A percentile compares a stretch with the other conserved stretches of the same genome.
Conservation (phyloP, 2,329 filamentous ascomycete species). For the Aspergillus oerlinghausenensis region DNA sequence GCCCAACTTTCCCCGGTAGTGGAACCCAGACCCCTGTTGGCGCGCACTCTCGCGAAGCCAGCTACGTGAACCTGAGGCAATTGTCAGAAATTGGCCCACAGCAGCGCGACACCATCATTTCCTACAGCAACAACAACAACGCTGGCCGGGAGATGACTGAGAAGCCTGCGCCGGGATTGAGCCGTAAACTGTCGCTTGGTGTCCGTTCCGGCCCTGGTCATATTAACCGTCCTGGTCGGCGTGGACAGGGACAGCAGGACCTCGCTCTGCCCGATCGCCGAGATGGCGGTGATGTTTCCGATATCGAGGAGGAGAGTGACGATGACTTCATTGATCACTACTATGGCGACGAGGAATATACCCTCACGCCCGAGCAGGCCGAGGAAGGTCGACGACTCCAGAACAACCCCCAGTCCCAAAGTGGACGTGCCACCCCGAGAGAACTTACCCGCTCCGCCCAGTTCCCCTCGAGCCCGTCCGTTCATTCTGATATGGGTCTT, state of each 20-base stretch:
- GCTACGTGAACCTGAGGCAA: conserved; percentile 26
- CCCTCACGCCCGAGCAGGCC: conserved; percentile 30
- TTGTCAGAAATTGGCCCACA: conserved; percentile 33
- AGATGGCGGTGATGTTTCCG: conserved; percentile 26
- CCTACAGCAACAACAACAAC: conserved; percentile 34
- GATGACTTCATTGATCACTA: conserved; percentile 34
- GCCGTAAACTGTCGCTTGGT: conserved; percentile 37
- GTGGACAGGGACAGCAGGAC: conserved; percentile 22
- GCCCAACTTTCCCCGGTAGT: conserved; percentile 21
- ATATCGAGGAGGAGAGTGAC: conserved; percentile 32
- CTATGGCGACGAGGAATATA: conserved; percentile 38
- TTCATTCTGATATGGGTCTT: background rate
- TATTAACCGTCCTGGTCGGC: conserved; percentile 25
- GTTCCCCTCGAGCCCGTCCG: background rate
- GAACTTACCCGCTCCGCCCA: background rate
- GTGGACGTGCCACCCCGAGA: background rate
- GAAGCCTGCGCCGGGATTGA: conserved; percentile 28
- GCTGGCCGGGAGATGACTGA: conserved; percentile 29
- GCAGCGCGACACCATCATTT: conserved; percentile 34
- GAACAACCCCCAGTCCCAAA: background rate
- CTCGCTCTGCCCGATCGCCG: conserved; percentile 15
- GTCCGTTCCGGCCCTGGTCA: conserved; percentile 39
- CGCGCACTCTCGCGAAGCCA: conserved; percentile 27
- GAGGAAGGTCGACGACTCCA: conserved; percentile 27
- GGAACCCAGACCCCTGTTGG: conserved; percentile 22